Conservation (phyloP, 805 yeast genomes). For the Kockiozyma suomiensis region DNA sequence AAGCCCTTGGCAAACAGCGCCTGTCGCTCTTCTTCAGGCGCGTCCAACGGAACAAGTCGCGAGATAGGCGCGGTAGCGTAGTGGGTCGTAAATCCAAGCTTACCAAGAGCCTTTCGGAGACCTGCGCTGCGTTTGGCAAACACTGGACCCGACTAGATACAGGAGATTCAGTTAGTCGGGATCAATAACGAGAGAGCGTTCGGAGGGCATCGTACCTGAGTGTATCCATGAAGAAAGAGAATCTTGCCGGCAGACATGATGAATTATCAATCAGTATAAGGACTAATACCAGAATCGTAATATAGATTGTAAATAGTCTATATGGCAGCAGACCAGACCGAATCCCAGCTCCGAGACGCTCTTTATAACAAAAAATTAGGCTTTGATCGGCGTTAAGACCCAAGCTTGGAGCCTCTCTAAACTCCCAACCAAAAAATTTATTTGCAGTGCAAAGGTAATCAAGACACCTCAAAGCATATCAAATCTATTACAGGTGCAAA, state of each 20-base stretch:
- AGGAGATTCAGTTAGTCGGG: too few relatives aligned
- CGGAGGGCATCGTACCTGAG: too few relatives aligned
- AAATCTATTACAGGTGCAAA: too few relatives aligned
- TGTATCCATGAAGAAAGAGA: conserved; percentile 31
- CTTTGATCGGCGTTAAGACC: conserved; percentile 12
- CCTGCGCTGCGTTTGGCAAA: conserved; percentile 92
- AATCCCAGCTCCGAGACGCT: too few relatives aligned
- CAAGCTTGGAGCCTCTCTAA: not conserved
- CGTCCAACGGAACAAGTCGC: conserved; percentile 74
- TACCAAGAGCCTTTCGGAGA: conserved; percentile 69
- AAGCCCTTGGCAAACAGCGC: conserved; percentile 51
- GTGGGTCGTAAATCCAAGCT: conserved; percentile 65
- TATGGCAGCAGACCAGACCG: not conserved
- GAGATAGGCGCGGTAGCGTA: conserved; percentile 82
- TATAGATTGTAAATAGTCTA: too few relatives aligned
- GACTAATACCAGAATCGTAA: too few relatives aligned
- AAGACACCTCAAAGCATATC: not conserved
- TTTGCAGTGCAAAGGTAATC: not conserved
- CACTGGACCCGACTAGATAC: conserved; percentile 67
- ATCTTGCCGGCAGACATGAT: conserved; percentile 21
- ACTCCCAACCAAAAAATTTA: not conserved
- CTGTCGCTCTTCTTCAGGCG: conserved; percentile 49
- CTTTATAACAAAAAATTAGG: not conserved
- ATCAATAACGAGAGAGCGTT: too few relatives aligned
- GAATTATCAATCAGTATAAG: too few relatives aligned